Conservation (phyloP, 2,329 filamentous ascomycete species). For the Akanthomyces lecanii region DNA sequence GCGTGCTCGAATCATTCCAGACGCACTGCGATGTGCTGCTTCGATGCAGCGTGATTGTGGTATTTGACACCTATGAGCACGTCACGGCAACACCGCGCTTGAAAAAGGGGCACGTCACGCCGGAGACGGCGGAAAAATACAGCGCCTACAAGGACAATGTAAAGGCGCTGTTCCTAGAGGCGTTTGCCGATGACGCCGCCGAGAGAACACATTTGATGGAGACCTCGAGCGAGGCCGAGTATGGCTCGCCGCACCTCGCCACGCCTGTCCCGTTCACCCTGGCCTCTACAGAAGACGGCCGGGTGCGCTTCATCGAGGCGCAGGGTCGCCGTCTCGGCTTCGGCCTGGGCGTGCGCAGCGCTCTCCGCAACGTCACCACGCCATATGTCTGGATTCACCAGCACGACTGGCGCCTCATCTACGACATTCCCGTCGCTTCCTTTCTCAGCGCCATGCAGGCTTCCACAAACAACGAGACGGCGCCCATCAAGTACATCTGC, state of each 20-base stretch:
- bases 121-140: slow-evolving; percentile 39
- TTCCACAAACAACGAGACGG: slow-evolving; percentile 24
- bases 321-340: slow-evolving; percentile 46
- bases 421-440: slow-evolving; percentile 40
- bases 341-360: slow-evolving; percentile 49
- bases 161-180: slow-evolving; percentile 33
- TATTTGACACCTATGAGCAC: slow-evolving; percentile 50
- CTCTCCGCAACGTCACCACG: slow-evolving; percentile 42
- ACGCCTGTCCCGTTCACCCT: slow-evolving; percentile 37
- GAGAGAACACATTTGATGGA: slow-evolving; percentile 9
- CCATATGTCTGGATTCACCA: slow-evolving; percentile 55
- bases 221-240: slow-evolving; percentile 40
- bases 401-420: slow-evolving; percentile 50
- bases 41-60: slow-evolving; percentile 43
- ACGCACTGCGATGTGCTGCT: slow-evolving; percentile 38
- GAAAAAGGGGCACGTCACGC: slow-evolving; percentile 51
- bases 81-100: slow-evolving; percentile 40
- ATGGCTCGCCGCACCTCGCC: slow-evolving; percentile 35
- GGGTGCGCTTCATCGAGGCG: slow-evolving; percentile 47
- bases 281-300: slow-evolving; percentile 31
- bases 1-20: slow-evolving; percentile 43
- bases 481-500: slow-evolving; percentile 50
- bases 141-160: slow-evolving; percentile 45
- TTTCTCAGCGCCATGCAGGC: slow-evolving; percentile 44
- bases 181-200: slow-evolving; percentile 16